These are phyloP conservation scores for Helenozyma rhizophorensis DNA, from an alignment of 805 yeast species.

Conservation along the genomic window DNA sequence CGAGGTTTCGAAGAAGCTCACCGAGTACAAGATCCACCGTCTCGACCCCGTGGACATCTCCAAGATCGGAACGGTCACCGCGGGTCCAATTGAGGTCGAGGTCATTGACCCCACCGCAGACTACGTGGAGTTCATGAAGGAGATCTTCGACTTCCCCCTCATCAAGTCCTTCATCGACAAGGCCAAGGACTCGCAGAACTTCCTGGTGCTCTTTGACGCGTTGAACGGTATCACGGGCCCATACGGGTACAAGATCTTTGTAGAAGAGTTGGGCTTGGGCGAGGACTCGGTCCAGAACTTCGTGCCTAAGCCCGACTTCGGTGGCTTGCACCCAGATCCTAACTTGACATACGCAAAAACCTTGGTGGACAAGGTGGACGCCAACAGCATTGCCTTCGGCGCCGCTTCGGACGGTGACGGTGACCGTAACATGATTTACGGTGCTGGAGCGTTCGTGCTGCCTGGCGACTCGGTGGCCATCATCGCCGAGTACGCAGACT, in stretches of 20 bases:
- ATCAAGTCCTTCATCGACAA: constrained; percentile 65
- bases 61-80: constrained; percentile 47
- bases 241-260: constrained; percentile 79
- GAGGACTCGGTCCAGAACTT: constrained; percentile 69
- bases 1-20: constrained; percentile 58
- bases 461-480: constrained; percentile 99
- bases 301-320: constrained; percentile 82
- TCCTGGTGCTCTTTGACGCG: constrained; percentile 81
- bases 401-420: constrained; percentile 99
- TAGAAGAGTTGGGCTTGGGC: constrained; percentile 80
- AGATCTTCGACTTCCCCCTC: constrained; percentile 81
- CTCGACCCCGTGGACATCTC: constrained; percentile 64
- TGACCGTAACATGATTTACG: constrained; percentile 97
- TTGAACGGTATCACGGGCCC: constrained; percentile 97
- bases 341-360: constrained; percentile 91
- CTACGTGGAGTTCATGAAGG: constrained; percentile 74
- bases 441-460: constrained; percentile 89
- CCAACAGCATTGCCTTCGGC: constrained; percentile 80
- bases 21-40: constrained; percentile 56
- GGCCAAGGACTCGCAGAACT: constrained; percentile 42
- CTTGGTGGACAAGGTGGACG: constrained; percentile 81
- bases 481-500: constrained; percentile 85
- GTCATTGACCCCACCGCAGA: constrained; percentile 77
- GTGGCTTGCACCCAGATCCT: constrained; percentile 98
- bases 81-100: constrained; percentile 66